Evolutionary conservation across 164 flowering plant species (phyloP), one percentile per base, ranked within the genome.

Genomic region (Houttuynia cordata): DNA sequence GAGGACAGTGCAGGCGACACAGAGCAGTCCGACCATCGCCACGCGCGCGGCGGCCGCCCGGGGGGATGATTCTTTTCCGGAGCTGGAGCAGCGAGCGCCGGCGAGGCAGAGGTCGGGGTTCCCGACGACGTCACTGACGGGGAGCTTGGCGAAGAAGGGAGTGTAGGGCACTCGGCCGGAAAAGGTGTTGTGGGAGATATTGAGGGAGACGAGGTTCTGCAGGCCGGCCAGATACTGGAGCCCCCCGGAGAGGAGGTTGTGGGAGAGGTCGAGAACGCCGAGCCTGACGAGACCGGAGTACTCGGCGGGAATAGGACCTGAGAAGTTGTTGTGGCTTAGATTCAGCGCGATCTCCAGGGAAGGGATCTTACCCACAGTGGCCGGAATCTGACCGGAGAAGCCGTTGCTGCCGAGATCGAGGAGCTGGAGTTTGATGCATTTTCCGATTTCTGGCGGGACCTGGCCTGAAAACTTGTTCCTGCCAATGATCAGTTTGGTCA

Each of bases 191-290:
- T 62, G 80, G 56, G 97, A 90, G 64, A 94, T 70, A 56, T 94
- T 88, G 67, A 94, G 83, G 17, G 91, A 66, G n/a, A 91, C 93
- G 39, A 94, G 91, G 67, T 91, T 88, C 67, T 94, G 83, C 47
- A 94, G 93, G 59, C 59, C 42, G 20, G 83, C 62, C 18, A 94
- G 86, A 49, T 63, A 57, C 58, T 78, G 60, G 14, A 94, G 71
- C 21, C 78, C 71, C 7, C 97, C 97, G 0, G 68, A 56, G 55
- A 94, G 82, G 40, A 70, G 71, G 81, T 94, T 94, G 76, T 81
- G 86, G 20, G 99, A 91, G 54, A 93, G 69, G 56, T 93, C 99
- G 64, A 93, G 88, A 40, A 77, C 66, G 50, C 78, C 91, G 19
- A 93, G 81, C 73, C 84, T 86, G 58, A 20, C 71, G 1, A 90